Conservation (phyloP, 1,284 basidiomycete species). For the Wallemia ichthyophaga region DNA sequence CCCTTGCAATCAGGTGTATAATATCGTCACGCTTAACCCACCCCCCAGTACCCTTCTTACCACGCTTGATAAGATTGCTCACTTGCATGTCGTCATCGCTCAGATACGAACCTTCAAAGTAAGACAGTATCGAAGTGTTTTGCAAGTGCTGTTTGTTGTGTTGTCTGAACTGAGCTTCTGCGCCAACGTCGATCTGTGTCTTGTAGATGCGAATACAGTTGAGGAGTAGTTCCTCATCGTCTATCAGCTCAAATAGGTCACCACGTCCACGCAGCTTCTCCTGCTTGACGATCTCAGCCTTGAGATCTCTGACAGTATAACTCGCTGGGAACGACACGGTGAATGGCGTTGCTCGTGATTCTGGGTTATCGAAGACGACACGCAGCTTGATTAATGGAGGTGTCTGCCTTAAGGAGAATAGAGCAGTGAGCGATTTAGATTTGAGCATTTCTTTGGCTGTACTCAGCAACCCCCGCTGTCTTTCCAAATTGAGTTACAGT, state of each 20-base stretch:
- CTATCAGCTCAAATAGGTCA: not conserved
- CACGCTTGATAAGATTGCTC: not conserved
- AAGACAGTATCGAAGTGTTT: not conserved
- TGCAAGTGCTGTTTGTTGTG: not conserved
- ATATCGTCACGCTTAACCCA: not conserved
- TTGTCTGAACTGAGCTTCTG: not conserved
- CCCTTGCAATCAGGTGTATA: not conserved
- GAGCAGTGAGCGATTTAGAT: not conserved
- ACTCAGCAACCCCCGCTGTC: no score
- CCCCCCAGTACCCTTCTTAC: no score
- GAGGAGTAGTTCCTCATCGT: not conserved
- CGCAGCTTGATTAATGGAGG: not conserved
- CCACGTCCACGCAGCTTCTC: not conserved
- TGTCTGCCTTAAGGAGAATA: not conserved
- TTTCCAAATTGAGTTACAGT: no score
- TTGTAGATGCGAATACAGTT: not conserved
- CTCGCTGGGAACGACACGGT: not conserved
- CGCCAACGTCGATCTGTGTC: not conserved
- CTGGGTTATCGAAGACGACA: not conserved
- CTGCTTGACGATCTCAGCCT: not conserved
- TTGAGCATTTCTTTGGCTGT: no score
- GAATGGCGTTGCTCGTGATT: not conserved
- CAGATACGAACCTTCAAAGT: not conserved
- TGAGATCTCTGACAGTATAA: not conserved
- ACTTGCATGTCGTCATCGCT: not conserved